Conservation (phyloP, 169 alveolate genomes). For the Plasmodium inui region DNA sequence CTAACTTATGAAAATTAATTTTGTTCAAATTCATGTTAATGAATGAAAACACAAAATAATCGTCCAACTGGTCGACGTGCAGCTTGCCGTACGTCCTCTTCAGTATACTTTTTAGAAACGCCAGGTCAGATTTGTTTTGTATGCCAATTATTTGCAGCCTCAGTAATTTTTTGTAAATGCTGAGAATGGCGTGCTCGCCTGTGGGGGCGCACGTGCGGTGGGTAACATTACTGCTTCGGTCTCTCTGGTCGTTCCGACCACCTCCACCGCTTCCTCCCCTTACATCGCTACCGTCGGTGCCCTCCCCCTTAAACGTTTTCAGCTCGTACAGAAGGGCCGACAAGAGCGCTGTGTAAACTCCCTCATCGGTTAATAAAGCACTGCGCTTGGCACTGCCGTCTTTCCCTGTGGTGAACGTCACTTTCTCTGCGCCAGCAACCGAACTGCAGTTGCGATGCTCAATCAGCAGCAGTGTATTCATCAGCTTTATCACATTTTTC, state of each 20-base stretch:
- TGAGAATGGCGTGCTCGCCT: conserved; percentile 13
- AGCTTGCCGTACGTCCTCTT: conserved; percentile 35
- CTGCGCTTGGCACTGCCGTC: neutral
- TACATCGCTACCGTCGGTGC: neutral
- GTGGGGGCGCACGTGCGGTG: neutral
- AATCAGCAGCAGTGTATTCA: conserved; percentile 53
- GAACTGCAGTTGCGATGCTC: neutral
- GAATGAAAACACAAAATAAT: conserved; percentile 69
- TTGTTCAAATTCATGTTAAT: conserved; percentile 45
- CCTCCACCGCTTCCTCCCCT: neutral
- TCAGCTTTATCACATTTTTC: conserved; percentile 56
- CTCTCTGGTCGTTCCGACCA: neutral
- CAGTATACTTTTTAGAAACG: conserved; percentile 31
- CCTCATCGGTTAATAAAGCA: conserved; percentile 18
- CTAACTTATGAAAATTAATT: conserved; percentile 72
- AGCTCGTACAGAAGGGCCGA: conserved; percentile 50
- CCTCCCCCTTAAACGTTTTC: conserved; percentile 20
- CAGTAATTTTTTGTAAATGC: conserved; percentile 62
- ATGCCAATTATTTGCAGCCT: conserved; percentile 35
- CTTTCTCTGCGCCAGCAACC: neutral
- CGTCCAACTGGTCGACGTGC: conserved; percentile 11
- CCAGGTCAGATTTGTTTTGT: conserved; percentile 21
- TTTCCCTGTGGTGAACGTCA: neutral
- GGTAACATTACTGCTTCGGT: neutral
- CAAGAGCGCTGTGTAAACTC: conserved; percentile 25